A percentile compares a stretch with the other conserved stretches of the same genome.
Evolutionary conservation across 306 rosid species (phyloP).

Genomic region (Fragaria iinumae): DNA sequence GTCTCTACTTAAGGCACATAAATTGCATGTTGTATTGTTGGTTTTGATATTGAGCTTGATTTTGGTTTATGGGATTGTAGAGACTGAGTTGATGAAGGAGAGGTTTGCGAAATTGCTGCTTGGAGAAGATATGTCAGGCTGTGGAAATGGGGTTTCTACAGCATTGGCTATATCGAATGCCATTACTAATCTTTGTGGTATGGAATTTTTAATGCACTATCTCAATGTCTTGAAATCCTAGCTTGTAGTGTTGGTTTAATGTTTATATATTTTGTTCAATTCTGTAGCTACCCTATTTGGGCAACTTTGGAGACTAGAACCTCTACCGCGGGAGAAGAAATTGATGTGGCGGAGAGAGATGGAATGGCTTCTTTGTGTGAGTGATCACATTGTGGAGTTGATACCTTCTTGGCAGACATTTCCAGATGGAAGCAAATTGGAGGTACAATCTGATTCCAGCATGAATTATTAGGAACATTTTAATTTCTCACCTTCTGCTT

Average conservation of each 20-base stretch:
- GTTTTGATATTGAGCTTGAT: conserved; percentile 23
- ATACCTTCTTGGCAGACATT: conserved; percentile 77
- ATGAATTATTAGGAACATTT: neutral
- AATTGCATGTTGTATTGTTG: neutral
- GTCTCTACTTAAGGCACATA: neutral
- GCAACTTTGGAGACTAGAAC: conserved; percentile 88
- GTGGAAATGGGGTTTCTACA: conserved; percentile 88
- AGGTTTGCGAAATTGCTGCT: conserved; percentile 87
- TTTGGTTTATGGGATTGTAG: conserved; percentile 42
- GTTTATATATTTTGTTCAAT: conserved; percentile 8
- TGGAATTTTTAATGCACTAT: neutral
- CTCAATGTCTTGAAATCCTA: neutral
- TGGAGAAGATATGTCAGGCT: conserved; percentile 98
- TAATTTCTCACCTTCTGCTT: neutral
- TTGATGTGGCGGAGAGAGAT: conserved; percentile 90
- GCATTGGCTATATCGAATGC: conserved; percentile 93
- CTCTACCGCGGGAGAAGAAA: conserved; percentile 56
- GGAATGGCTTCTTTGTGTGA: conserved; percentile 80
- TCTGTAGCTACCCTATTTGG: conserved; percentile 77
- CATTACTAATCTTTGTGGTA: conserved; percentile 89
- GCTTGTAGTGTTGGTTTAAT: neutral
- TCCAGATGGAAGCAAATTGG: conserved; percentile 83
- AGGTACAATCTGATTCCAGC: conserved; percentile 42
- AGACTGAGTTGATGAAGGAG: conserved; percentile 86
- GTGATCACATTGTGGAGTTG: conserved; percentile 81